These are phyloP conservation scores for Trichothecium sympodiale DNA, from an alignment of 2,329 filamentous ascomycete genomes.

Conservation along the genomic window DNA sequence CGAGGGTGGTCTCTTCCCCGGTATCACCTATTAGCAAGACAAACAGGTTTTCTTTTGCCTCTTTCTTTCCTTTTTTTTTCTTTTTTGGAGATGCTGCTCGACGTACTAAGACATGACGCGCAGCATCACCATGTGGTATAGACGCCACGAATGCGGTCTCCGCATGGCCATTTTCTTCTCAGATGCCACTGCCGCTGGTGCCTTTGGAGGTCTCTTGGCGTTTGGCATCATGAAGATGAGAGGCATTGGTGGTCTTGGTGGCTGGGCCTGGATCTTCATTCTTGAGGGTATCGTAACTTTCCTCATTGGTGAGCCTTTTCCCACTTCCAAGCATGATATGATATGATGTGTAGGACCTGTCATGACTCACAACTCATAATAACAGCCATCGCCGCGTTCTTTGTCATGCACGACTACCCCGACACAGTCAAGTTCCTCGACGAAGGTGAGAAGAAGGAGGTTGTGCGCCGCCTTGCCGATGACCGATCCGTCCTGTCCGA, in stretches of 20 bases:
- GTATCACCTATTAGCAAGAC: conserved; percentile 43
- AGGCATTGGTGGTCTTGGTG: conserved; percentile 36
- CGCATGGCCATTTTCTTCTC: conserved; percentile 51
- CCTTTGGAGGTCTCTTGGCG: conserved; percentile 51
- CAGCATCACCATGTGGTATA: conserved; percentile 47
- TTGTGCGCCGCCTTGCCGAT: conserved; percentile 29
- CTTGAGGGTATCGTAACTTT: conserved; percentile 46
- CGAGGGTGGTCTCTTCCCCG: conserved; percentile 50
- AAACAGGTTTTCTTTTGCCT: background rate
- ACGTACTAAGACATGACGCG: background rate
- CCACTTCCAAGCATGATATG: too few species aligned
- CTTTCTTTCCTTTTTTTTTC: background rate
- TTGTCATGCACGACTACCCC: conserved; percentile 49
- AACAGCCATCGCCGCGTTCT: conserved; percentile 35
- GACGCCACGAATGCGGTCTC: conserved; percentile 46
- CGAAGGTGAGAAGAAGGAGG: conserved; percentile 28
- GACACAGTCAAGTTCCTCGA: conserved; percentile 36
- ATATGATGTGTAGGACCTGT: too few species aligned
- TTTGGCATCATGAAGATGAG: conserved; percentile 48
- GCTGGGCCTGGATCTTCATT: conserved; percentile 77
- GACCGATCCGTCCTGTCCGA: conserved; percentile 39
- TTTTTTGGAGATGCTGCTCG: background rate
- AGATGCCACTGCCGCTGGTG: conserved; percentile 46
- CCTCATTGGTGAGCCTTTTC: conserved; percentile 19
- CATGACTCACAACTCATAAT: conserved; percentile 3